These are phyloP conservation scores for Colletotrichum tofieldiae DNA, from an alignment of 2,329 filamentous ascomycete species.

Conservation along the genomic window DNA sequence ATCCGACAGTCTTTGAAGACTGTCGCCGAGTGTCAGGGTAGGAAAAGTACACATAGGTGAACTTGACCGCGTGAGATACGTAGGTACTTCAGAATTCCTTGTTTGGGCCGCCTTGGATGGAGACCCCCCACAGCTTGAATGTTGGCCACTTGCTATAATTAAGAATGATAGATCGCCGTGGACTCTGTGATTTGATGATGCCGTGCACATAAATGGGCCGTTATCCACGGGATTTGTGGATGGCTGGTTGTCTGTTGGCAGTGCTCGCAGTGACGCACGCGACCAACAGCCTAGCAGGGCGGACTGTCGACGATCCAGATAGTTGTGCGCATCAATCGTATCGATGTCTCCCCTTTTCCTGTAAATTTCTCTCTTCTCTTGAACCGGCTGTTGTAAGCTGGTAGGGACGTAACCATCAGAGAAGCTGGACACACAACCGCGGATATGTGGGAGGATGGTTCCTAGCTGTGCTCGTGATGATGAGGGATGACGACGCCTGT, in stretches of 20 bases:
- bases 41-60: neutral
- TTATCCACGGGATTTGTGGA: neutral
- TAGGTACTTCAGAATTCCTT: neutral
- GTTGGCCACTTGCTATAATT: slow-evolving; percentile 31
- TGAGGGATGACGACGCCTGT: slow-evolving; percentile 36
- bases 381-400: too few relatives aligned
- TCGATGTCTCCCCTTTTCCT: too few relatives aligned
- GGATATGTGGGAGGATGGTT: neutral
- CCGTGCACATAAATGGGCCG: neutral
- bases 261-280: neutral
- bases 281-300: too few relatives aligned
- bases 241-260: neutral
- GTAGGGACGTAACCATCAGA: too few relatives aligned
- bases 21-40: neutral
- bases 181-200: slow-evolving; percentile 19
- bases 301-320: too few relatives aligned
- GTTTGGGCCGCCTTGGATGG: neutral
- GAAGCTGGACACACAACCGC: too few relatives aligned
- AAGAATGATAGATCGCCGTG: slow-evolving; percentile 26
- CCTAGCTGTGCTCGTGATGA: slow-evolving; percentile 22
- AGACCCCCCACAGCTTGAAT: neutral
- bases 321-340: too few relatives aligned
- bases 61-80: neutral
- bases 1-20: neutral
- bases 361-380: too few relatives aligned